Base-by-base conservation (phyloP, 108 stramenopile genomes). In the Discostella pseudostelligera region DNA sequence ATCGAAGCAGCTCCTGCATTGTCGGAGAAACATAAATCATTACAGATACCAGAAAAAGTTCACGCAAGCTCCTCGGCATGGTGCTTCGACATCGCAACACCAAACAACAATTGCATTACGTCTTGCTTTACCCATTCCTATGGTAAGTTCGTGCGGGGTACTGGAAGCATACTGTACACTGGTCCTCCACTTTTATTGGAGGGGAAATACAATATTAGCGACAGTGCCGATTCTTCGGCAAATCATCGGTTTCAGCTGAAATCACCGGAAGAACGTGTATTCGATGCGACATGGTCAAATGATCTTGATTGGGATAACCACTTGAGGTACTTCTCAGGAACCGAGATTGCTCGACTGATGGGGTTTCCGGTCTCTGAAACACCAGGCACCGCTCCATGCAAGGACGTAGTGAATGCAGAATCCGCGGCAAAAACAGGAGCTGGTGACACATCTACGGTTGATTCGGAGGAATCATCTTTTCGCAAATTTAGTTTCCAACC, bases 101-200 rank as follows among this genome's bases (percentile, higher is more conserved):
- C 87, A 21, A 3, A 21, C 8, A 55, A 70, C 35, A 46, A 51
- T 43, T 69, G 76, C 13, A 63, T 69, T 39, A 77, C 69, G 24
- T 65, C 87, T 11, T 95, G 96, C 62, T 94, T 94, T 62, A 96
- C 96, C 4, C 81, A 84, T 20, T 83, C 90, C 22, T 96, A 96
- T 72, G 89, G 88, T 0, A 74, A 84, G 24, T 96, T 82, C 43
- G 63, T 85, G 24, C 57, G 80, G 47, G 96, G 96, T 3, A 94
- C 96, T 1, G 96, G 93, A 20, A 93, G 92, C 50, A 79, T 96
- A 28, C 56, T 96, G 43, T 88, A 88, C 64, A 48, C 48, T 16
- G 71, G 80, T 0, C 55, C 62, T 11, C 55, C 50, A 7, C 22
- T 28, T 26, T 21, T 13, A n/a, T 21, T 37, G 55, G 55, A 9